Conservation (phyloP, 768 basidiomycete genomes). For the Pleurotus sapidus region DNA sequence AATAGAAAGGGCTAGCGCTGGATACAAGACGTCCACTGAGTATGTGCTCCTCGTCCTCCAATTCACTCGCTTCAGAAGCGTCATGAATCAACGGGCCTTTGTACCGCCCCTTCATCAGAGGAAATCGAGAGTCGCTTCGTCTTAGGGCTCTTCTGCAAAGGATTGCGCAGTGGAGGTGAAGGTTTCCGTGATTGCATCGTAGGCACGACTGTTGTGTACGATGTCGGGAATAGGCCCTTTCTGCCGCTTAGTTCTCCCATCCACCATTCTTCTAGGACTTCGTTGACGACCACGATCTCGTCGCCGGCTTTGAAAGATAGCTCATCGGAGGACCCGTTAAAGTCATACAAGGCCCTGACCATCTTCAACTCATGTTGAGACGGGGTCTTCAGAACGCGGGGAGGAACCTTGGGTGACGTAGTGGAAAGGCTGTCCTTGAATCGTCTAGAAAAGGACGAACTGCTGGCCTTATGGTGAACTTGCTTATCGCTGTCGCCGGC, state of each 20-base stretch:
- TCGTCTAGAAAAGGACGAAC: constrained; percentile 28
- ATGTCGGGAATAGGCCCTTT: constrained; percentile 79
- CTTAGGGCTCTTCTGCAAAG: constrained; percentile 8
- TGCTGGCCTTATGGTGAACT: constrained; percentile 17
- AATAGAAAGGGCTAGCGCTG: constrained; percentile 41
- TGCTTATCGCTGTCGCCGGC: constrained; percentile 24
- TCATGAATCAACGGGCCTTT: constrained; percentile 12
- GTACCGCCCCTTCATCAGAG: constrained; percentile 16
- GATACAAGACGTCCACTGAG: constrained; percentile 40
- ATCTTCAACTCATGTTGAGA: constrained; percentile 49
- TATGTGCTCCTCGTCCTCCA: constrained; percentile 45
- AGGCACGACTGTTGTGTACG: constrained; percentile 59
- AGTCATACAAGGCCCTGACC: constrained; percentile 75
- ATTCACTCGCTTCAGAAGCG: constrained; percentile 28
- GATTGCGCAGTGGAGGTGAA: constrained; percentile 19
- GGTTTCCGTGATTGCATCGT: constrained; percentile 27
- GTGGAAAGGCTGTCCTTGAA: constrained; percentile 26
- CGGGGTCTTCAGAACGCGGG: constrained; percentile 48
- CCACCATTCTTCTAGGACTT: constrained; percentile 92
- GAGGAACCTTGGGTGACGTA: constrained; percentile 27
- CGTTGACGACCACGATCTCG: constrained; percentile 71
- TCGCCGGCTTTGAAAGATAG: constrained; percentile 72
- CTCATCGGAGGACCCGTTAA: constrained; percentile 74
- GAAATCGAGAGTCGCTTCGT: constrained; percentile 10
- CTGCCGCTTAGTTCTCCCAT: constrained; percentile 72